These are phyloP conservation scores for Thelonectria rubi DNA, from an alignment of 2,329 filamentous ascomycete species.

Conservation along the genomic window DNA sequence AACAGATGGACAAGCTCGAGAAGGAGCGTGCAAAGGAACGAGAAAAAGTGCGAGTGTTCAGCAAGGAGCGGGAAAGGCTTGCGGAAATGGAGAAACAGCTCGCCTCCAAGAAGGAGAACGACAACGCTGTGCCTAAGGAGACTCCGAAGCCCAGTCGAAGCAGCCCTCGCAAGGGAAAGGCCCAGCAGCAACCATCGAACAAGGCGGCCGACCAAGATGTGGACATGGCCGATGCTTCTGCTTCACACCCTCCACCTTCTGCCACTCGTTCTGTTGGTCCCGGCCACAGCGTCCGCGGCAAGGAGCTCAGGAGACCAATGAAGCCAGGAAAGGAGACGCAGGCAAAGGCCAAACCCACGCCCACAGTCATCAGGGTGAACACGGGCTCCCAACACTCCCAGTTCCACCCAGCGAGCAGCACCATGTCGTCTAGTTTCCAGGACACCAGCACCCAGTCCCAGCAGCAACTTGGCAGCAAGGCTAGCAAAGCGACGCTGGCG, in stretches of 20 bases:
- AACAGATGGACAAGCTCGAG: slow-evolving; percentile 70
- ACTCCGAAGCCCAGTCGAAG: slow-evolving; percentile 56
- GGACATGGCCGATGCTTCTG: slow-evolving; percentile 66
- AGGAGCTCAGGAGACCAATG: slow-evolving; percentile 66
- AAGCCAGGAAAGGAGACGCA: slow-evolving; percentile 69
- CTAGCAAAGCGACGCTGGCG: slow-evolving; percentile 73
- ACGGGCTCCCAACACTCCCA: slow-evolving; percentile 70
- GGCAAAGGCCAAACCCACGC: slow-evolving; percentile 70
- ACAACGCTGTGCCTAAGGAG: slow-evolving; percentile 52
- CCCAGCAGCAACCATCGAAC: slow-evolving; percentile 44
- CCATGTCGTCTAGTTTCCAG: slow-evolving; percentile 65
- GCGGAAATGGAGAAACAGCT: slow-evolving; percentile 63
- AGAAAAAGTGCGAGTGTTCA: slow-evolving; percentile 70
- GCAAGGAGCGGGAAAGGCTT: slow-evolving; percentile 65
- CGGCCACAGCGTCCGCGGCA: slow-evolving; percentile 58
- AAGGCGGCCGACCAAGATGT: slow-evolving; percentile 51
- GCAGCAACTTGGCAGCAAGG: slow-evolving; percentile 66
- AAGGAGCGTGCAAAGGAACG: slow-evolving; percentile 76
- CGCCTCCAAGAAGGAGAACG: slow-evolving; percentile 62
- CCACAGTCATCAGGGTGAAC: slow-evolving; percentile 76
- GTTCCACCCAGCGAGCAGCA: slow-evolving; percentile 66
- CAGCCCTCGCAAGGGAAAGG: slow-evolving; percentile 62
- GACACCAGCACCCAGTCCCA: slow-evolving; percentile 54
- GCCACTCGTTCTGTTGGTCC: slow-evolving; percentile 61
- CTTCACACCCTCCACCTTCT: slow-evolving; percentile 68